Conservation (phyloP, 2,329 filamentous ascomycete species). For the Trichoderma sp. region DNA sequence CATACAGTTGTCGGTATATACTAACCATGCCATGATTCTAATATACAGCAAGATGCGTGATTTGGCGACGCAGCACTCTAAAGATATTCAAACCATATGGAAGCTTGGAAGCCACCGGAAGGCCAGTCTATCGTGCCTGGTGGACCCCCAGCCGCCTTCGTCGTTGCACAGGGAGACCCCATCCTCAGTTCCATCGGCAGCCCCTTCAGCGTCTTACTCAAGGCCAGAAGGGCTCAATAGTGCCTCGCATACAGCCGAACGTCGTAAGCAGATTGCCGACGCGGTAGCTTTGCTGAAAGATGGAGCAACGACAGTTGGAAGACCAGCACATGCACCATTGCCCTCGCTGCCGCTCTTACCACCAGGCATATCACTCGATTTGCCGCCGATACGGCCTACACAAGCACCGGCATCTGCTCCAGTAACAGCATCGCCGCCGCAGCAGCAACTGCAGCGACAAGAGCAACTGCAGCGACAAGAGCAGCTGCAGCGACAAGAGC, state of each 20-base stretch:
- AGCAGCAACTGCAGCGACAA: not conserved
- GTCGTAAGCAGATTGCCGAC: constrained; percentile 32
- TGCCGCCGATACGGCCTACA: not conserved
- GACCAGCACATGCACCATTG: constrained; percentile 15
- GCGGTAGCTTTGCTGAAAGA: constrained; percentile 24
- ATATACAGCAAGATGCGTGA: constrained; percentile 40
- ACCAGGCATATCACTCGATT: not conserved
- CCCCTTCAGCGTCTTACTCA: constrained; percentile 26
- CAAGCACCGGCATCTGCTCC: not conserved
- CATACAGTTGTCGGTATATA: not conserved
- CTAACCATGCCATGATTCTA: constrained; percentile 22
- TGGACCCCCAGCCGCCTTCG: constrained; percentile 29
- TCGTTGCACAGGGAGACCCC: constrained; percentile 31
- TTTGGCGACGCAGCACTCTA: constrained; percentile 39
- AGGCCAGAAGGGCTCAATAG: constrained; percentile 27
- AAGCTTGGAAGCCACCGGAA: constrained; percentile 26
- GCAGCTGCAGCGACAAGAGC: too few relatives aligned
- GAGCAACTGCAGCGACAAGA: too few relatives aligned
- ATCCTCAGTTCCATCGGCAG: not conserved
- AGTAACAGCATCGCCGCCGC: not conserved
- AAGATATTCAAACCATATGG: constrained; percentile 40
- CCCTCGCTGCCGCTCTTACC: constrained; percentile 10
- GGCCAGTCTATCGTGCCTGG: constrained; percentile 25
- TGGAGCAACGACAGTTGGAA: constrained; percentile 7
- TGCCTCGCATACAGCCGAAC: constrained; percentile 27